Evolutionary conservation across 768 basidiomycete genomes (phyloP).

Genomic region (Russula brevipes): DNA sequence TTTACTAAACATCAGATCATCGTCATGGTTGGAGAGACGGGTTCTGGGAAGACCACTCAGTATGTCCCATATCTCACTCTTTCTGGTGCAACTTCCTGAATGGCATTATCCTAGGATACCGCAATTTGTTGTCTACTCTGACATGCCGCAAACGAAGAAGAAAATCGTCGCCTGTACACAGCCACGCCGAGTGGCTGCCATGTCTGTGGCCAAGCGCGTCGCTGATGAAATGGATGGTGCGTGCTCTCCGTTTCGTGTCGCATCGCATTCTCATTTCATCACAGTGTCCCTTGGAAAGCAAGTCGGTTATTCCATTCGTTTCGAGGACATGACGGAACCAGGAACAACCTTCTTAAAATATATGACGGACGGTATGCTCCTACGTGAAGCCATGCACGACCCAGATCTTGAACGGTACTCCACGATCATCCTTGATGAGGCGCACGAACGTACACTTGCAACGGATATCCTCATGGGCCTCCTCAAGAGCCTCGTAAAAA

Average conservation of each 20-base stretch:
- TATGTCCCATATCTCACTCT: constrained; percentile 35
- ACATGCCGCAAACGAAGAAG: constrained; percentile 83
- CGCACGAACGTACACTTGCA: constrained; percentile 95
- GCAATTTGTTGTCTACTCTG: constrained; percentile 92
- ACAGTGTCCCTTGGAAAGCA: constrained; percentile 87
- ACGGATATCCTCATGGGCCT: constrained; percentile 99
- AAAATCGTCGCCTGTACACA: constrained; percentile 97
- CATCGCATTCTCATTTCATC: constrained; percentile 11
- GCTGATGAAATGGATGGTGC: constrained; percentile 98
- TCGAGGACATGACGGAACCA: constrained; percentile 91
- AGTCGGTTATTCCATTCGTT: constrained; percentile 97
- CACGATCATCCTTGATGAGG: constrained; percentile 98
- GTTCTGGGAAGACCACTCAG: constrained; percentile 95
- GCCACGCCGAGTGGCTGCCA: constrained; percentile 92
- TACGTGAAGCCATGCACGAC: constrained; percentile 98
- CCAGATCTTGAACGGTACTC: constrained; percentile 84
- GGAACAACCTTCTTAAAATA: constrained; percentile 96
- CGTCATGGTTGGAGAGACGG: constrained; percentile 91
- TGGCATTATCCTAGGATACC: constrained; percentile 64
- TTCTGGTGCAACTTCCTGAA: not conserved
- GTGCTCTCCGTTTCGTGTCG: constrained; percentile 31
- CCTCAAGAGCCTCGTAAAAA: constrained; percentile 76
- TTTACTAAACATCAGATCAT: constrained; percentile 79
- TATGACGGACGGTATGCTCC: constrained; percentile 99
- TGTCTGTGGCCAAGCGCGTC: constrained; percentile 97